phyloP scores from a whole-genome alignment of 768 basidiomycete genomes.

The Mycena leptocephala region DNA sequence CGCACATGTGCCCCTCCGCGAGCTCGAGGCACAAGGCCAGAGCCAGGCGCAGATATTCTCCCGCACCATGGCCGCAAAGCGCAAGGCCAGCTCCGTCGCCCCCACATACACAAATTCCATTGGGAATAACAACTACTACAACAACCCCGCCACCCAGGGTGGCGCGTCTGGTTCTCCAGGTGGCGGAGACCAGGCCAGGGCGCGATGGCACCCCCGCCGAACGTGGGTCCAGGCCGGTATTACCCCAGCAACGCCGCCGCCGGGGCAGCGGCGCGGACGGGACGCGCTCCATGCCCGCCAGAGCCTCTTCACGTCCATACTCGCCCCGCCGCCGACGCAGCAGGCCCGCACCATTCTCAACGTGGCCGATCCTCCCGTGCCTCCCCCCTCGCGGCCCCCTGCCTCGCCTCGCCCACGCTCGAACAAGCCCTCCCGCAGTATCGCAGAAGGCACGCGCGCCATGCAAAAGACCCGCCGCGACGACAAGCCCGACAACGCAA shows the following conservation, averaged over 20 bases:
- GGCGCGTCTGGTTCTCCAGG: conserved; percentile 43
- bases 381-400: conserved; percentile 65
- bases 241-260: conserved; percentile 56
- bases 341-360: conserved; percentile 88
- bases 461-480: conserved; percentile 56
- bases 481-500: conserved; percentile 59
- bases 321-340: conserved; percentile 84
- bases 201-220: conserved; percentile 62
- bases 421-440: conserved; percentile 59
- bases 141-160: conserved; percentile 68
- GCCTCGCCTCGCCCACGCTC: conserved; percentile 64
- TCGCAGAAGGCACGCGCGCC: conserved; percentile 65
- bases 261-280: conserved; percentile 50
- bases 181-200: conserved; percentile 51
- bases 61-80: conserved; percentile 74
- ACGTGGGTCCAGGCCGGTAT: conserved; percentile 59
- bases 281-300: conserved; percentile 55
- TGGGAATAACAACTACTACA: conserved; percentile 64
- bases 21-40: conserved; percentile 77
- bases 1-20: conserved; percentile 74
- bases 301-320: conserved; percentile 82
- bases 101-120: conserved; percentile 32
- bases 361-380: conserved; percentile 76
- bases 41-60: conserved; percentile 61
- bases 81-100: conserved; percentile 57